Evolutionary conservation across 2,329 filamentous ascomycete species (phyloP).

Genomic region (Phoma sp.): DNA sequence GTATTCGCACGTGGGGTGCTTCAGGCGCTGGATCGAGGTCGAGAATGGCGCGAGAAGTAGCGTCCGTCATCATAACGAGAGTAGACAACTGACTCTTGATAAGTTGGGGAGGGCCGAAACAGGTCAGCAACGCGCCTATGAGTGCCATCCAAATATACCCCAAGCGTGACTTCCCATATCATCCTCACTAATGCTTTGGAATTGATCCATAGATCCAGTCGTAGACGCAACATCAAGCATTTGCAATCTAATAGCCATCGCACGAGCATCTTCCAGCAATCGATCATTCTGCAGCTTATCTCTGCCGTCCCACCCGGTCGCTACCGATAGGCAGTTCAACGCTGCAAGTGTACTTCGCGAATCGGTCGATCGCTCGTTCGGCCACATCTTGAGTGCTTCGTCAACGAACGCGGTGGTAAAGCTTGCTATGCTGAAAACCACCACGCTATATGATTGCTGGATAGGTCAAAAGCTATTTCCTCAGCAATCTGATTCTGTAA

Average conservation of each 20-base stretch:
- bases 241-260: slow-evolving; percentile 13
- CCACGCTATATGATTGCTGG: slow-evolving; percentile 12
- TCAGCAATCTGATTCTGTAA: no score
- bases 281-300: slow-evolving; percentile 8
- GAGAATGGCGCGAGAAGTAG: no score
- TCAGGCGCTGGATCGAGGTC: no score
- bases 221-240: slow-evolving; percentile 1
- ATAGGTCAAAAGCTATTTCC: background rate
- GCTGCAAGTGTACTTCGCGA: slow-evolving; percentile 9
- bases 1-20: no score
- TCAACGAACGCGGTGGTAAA: slow-evolving; percentile 1
- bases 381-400: slow-evolving; percentile 13
- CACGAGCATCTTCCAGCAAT: slow-evolving; percentile 9
- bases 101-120: no score
- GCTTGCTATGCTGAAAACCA: background rate
- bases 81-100: no score
- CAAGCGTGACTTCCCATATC: no score
- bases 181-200: background rate
- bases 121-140: no score
- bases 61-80: no score
- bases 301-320: background rate
- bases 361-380: slow-evolving; percentile 10
- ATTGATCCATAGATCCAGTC: background rate
- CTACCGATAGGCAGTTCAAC: slow-evolving; percentile 12
- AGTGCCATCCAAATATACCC: no score